Evolutionary conservation across 148 eudicot genomes (phyloP).

Genomic region (Cornus suecica): DNA sequence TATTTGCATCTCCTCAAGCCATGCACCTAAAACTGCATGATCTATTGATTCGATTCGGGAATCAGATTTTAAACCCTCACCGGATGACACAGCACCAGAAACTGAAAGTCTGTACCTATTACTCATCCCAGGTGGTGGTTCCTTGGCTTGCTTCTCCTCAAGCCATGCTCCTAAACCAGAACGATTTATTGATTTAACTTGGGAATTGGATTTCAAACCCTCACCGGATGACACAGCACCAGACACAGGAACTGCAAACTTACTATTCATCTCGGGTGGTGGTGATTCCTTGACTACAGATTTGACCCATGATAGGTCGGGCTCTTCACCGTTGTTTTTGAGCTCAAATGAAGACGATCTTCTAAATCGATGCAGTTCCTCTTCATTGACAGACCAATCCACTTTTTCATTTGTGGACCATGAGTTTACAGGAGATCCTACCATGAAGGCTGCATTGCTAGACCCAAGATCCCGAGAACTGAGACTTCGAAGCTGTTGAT

Average conservation of each 20-base stretch:
- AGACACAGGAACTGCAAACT: conserved; percentile 22
- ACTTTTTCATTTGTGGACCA: conserved; percentile 46
- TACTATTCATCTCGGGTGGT: conserved; percentile 45
- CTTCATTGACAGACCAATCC: conserved; percentile 52
- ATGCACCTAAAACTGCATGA: conserved; percentile 62
- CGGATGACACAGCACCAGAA: conserved; percentile 36
- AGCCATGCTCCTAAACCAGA: conserved; percentile 72
- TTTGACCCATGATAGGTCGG: conserved; percentile 77
- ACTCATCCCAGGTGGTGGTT: too few relatives aligned
- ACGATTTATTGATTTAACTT: conserved; percentile 37
- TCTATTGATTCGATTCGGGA: conserved; percentile 37
- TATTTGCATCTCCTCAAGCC: conserved; percentile 80
- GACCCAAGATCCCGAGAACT: conserved; percentile 56
- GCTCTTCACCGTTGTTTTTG: conserved; percentile 47
- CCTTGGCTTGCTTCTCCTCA: conserved; percentile 78
- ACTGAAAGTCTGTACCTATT: too few relatives aligned
- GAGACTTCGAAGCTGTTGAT: conserved; percentile 49
- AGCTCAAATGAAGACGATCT: conserved; percentile 51
- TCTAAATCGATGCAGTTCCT: conserved; percentile 26
- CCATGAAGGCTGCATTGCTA: conserved; percentile 24
- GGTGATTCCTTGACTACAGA: conserved; percentile 74
- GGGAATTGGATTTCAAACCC: conserved; percentile 26
- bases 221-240: conserved; percentile 40
- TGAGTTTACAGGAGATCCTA: conserved; percentile 44
- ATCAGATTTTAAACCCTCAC: conserved; percentile 31